A percentile compares a stretch with the other conserved stretches of the same genome.
Evolutionary conservation across 208 protist species (phyloP).

Genomic region (Acanthamoeba rhysodes): DNA sequence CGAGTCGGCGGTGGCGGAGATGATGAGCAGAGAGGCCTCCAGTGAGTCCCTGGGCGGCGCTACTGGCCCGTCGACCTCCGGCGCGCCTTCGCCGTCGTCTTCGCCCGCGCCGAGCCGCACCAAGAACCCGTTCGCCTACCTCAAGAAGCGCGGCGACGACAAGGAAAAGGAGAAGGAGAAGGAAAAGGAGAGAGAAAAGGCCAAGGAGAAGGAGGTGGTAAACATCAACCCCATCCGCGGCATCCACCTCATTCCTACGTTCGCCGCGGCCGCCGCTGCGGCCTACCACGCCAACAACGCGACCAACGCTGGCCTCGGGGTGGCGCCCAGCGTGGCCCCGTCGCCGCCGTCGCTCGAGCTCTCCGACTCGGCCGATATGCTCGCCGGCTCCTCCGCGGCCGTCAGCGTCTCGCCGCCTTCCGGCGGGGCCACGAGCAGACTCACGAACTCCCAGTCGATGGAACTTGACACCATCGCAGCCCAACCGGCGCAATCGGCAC

Average conservation of each 20-base stretch:
- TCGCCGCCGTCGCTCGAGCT: neutral
- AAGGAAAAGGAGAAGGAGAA: neutral
- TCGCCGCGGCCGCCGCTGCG: neutral
- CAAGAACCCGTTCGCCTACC: conserved; percentile 30
- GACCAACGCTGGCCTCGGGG: neutral
- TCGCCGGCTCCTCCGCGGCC: neutral
- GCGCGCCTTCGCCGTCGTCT: neutral
- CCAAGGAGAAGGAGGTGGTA: conserved; percentile 1
- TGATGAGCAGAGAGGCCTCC: neutral
- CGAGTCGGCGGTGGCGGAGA: neutral
- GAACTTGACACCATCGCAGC: neutral
- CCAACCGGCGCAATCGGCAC: neutral
- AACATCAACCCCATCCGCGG: conserved; percentile 30
- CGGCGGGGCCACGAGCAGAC: neutral
- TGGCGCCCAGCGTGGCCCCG: neutral
- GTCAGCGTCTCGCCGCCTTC: neutral
- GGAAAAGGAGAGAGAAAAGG: neutral
- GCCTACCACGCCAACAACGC: neutral
- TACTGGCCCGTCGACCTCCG: neutral
- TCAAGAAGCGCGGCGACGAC: conserved; percentile 17
- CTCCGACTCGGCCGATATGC: neutral
- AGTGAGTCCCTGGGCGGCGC: neutral
- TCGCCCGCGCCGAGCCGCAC: neutral
- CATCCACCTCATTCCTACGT: conserved; percentile 17
- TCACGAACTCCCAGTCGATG: neutral